Conservation (phyloP, 225 moss, liverwort and hornwort genomes). For the Sphagnum contortum region DNA sequence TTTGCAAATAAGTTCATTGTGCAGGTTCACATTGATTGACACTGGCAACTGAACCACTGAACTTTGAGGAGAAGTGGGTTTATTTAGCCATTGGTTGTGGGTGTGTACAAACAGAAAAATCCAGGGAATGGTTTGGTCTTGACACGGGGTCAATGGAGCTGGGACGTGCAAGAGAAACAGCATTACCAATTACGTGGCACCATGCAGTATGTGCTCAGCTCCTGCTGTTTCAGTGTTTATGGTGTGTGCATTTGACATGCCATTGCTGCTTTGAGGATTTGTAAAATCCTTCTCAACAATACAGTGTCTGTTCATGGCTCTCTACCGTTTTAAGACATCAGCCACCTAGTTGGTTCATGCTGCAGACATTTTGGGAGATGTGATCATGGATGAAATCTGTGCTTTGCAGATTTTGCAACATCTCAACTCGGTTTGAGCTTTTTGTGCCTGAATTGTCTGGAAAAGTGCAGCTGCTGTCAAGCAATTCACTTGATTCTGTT, state of each 20-base stretch:
- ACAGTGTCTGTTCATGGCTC: too few species aligned
- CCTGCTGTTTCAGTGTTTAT: not conserved
- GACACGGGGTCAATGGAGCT: constrained; percentile 93
- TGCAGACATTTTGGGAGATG: not conserved
- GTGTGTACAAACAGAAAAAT: constrained; percentile 38
- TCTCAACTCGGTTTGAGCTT: constrained; percentile 63
- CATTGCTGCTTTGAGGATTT: too few species aligned
- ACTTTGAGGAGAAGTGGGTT: not conserved
- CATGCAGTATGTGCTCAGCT: constrained; percentile 59
- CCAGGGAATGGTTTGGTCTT: constrained; percentile 71
- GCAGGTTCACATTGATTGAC: too few species aligned
- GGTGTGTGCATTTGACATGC: not conserved
- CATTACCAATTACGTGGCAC: constrained; percentile 69
- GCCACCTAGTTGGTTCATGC: too few species aligned
- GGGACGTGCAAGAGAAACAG: constrained; percentile 52
- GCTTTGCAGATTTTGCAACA: constrained; percentile 71
- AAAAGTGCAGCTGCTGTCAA: constrained; percentile 57
- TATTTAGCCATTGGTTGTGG: not conserved
- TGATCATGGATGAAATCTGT: not conserved
- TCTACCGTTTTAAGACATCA: too few species aligned
- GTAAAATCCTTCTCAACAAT: too few species aligned
- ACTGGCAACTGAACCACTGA: too few species aligned
- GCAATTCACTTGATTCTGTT: constrained; percentile 33
- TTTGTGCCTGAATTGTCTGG: constrained; percentile 86
- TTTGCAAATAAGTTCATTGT: too few species aligned